Evolutionary conservation across 768 basidiomycete species (phyloP).

Genomic region (Amanita fuliginea): DNA sequence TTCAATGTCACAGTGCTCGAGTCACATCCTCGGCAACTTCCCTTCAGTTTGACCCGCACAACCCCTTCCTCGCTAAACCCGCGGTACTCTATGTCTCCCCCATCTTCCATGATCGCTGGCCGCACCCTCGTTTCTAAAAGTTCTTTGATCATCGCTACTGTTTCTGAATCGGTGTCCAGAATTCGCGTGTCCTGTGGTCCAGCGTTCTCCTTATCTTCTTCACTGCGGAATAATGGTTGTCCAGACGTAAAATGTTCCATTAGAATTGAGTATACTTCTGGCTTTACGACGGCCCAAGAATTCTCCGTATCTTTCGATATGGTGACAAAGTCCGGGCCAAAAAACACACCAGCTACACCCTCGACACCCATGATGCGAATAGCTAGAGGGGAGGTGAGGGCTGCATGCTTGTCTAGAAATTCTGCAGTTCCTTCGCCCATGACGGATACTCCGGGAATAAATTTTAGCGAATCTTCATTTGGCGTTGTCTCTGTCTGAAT

Average conservation of each 20-base stretch:
- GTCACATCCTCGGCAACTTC: constrained; percentile 92
- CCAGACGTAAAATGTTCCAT: constrained; percentile 99
- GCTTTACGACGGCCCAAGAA: constrained; percentile 86
- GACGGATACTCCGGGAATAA: constrained; percentile 87
- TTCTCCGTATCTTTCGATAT: constrained; percentile 84
- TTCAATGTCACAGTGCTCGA: constrained; percentile 94
- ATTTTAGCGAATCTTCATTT: constrained; percentile 95
- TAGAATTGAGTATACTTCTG: constrained; percentile 89
- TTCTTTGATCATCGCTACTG: constrained; percentile 99
- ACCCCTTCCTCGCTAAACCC: constrained; percentile 80
- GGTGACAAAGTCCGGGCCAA: constrained; percentile 97
- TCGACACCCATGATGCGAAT: constrained; percentile 91
- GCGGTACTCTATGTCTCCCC: constrained; percentile 94
- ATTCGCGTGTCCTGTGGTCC: constrained; percentile 93
- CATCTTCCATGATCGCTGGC: constrained; percentile 98
- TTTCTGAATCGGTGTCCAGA: constrained; percentile 89
- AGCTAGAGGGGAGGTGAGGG: constrained; percentile 89
- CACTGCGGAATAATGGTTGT: constrained; percentile 73
- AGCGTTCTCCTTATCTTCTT: constrained; percentile 67
- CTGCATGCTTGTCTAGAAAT: constrained; percentile 82
- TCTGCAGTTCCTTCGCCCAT: constrained; percentile 88
- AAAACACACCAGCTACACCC: constrained; percentile 83
- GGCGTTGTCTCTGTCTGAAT: constrained; percentile 98
- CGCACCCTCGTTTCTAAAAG: constrained; percentile 88
- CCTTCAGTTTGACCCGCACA: constrained; percentile 88